Conservation (phyloP, 2,329 filamentous ascomycete genomes). For the Diaporthe vexans region DNA sequence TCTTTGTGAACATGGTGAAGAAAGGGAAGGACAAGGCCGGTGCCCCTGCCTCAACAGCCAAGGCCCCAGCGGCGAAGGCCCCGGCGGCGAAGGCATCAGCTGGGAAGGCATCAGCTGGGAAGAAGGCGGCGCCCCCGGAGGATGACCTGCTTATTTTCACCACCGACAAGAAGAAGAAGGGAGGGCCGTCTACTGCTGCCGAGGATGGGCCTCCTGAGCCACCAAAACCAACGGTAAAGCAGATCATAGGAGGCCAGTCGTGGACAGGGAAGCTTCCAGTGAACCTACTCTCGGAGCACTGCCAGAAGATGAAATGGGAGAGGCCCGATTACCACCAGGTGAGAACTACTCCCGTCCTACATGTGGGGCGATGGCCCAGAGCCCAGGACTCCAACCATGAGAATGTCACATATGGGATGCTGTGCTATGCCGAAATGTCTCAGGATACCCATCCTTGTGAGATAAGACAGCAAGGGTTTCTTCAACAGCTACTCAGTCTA, state of each 20-base stretch:
- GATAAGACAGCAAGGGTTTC: background rate
- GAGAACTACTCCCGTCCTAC: constrained; percentile 46
- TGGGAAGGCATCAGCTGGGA: constrained; percentile 49
- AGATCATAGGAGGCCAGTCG: constrained; percentile 92
- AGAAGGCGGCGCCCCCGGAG: constrained; percentile 52
- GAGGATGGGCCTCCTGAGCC: constrained; percentile 55
- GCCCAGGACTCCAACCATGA: background rate
- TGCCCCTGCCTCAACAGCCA: constrained; percentile 49
- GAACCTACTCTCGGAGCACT: constrained; percentile 93
- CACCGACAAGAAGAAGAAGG: constrained; percentile 69
- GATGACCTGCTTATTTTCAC: constrained; percentile 69
- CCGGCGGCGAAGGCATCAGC: constrained; percentile 33
- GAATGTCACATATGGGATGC: background rate
- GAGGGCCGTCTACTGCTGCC: constrained; percentile 47
- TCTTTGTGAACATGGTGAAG: constrained; percentile 59
- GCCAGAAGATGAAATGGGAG: constrained; percentile 95
- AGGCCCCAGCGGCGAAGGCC: constrained; percentile 22
- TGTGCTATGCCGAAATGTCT: too few relatives aligned
- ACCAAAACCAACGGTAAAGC: constrained; percentile 76
- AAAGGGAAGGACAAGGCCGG: constrained; percentile 67
- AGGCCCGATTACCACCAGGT: constrained; percentile 92
- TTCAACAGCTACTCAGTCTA: background rate
- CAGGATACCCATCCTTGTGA: background rate
- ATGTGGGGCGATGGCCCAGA: background rate
- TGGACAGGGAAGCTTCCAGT: constrained; percentile 98